Evolutionary conservation across 345 rosid genomes (phyloP), one percentile per base, ranked within the genome.

Genomic region (Adansonia digitata): DNA sequence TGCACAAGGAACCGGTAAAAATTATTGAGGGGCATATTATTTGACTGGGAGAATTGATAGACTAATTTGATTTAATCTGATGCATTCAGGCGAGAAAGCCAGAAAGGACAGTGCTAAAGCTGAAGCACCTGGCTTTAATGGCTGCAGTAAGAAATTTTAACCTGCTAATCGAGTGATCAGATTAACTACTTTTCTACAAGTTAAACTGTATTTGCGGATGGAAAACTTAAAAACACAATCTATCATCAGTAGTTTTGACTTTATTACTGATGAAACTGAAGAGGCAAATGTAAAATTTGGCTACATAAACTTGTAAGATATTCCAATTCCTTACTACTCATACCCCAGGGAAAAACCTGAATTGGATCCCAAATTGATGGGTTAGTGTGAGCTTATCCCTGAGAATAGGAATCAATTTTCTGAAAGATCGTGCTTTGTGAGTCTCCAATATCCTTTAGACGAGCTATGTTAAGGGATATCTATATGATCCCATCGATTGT

Each of bases 21-120:
- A 57, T 7, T 12, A 27, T 59, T 24, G 34, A 56, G 59, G 59
- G 34, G 35, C 17, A 26, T 14, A 14, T 56, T 27, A 3, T n/a
- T 57, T 57, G 63, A 57, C 63, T 31, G 34, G 18, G 67, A 61
- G 53, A 75, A 67, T 57, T 26, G 66, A 37, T 72, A 74, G 27
- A 20, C 18, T 22, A 5, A 39, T 46, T 57, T 60, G 61, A 43
- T 27, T 27, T 22, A 56, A 24, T 56, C 61, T 8, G 31, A 22
- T 53, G 9, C 24, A 20, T 22, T 2, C 13, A 20, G 22, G 57
- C 18, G 53, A n/a, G n/a, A n/a, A n/a, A n/a, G n/a, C n/a, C n/a
- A 18, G 8, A 57, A 31, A 31, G 34, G 34, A 31, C 22, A 17
- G 67, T 62, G 9, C 35, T 17, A 15, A 15, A 5, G 57, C n/a